Evolutionary conservation across 169 alveolate species (phyloP).

Genomic region (Eimeria brunetti): DNA sequence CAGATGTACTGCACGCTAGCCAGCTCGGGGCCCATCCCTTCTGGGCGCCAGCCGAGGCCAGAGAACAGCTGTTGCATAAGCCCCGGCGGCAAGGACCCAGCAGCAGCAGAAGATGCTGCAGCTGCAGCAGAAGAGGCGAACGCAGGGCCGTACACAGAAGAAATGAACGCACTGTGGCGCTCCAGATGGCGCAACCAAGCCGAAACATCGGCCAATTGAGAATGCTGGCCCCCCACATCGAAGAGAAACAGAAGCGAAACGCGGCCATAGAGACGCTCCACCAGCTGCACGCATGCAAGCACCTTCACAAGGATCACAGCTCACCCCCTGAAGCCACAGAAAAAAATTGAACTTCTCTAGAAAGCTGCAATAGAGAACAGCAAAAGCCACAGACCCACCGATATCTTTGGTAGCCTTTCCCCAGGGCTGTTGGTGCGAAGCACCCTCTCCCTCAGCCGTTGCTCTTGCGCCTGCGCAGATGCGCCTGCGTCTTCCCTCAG

Average conservation of each 20-base stretch:
- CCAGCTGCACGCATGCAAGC: conserved; percentile 60
- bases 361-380: neutral
- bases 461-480: neutral
- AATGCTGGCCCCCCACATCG: conserved; percentile 50
- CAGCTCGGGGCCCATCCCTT: neutral
- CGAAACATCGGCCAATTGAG: conserved; percentile 61
- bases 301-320: conserved; percentile 6
- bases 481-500: neutral
- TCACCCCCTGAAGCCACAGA: neutral
- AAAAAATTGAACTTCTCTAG: neutral
- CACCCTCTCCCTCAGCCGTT: neutral
- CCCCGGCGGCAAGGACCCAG: conserved; percentile 12
- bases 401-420: conserved; percentile 17
- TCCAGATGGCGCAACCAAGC: conserved; percentile 66
- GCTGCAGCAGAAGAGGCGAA: conserved; percentile 35
- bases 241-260: conserved; percentile 75
- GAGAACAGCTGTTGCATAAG: conserved; percentile 20
- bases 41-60: neutral
- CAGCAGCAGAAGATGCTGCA: conserved; percentile 9
- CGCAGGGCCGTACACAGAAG: conserved; percentile 56
- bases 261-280: conserved; percentile 59
- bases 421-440: neutral
- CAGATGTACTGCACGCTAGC: conserved; percentile 35
- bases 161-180: conserved; percentile 46
- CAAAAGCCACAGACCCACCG: conserved; percentile 18